Conservation (phyloP, 306 rosid species). For the Ochetophila trinervis region DNA sequence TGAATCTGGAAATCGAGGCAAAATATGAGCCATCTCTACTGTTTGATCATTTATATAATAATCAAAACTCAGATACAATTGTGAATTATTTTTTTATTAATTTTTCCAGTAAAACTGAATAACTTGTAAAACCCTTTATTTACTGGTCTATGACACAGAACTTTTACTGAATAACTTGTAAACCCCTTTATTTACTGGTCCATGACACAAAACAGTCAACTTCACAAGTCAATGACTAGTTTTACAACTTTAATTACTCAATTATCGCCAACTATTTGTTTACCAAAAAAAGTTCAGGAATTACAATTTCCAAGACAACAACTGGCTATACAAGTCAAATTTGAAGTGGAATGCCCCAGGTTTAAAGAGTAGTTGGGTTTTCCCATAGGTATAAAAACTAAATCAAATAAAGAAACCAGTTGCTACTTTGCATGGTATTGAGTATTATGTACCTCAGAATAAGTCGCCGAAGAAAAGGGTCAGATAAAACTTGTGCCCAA, state of each 20-base stretch:
- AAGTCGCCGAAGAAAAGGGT: constrained; percentile 86
- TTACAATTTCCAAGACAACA: background rate
- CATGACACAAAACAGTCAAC: background rate
- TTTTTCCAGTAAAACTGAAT: background rate
- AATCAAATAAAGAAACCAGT: background rate
- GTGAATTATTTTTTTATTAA: background rate
- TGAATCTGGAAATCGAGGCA: constrained; percentile 65
- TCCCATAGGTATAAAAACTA: background rate
- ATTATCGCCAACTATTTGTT: background rate
- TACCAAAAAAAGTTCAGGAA: background rate
- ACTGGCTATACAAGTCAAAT: background rate
- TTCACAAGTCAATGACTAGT: background rate
- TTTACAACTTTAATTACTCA: background rate
- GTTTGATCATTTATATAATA: background rate
- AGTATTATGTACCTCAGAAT: constrained; percentile 63
- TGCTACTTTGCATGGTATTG: constrained; percentile 14
- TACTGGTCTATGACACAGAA: background rate
- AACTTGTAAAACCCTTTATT: background rate
- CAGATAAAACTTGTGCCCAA: constrained; percentile 88
- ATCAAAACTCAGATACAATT: constrained; percentile 6
- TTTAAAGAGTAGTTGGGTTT: too few species aligned
- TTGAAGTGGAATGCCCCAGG: too few species aligned
- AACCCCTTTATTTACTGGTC: background rate
- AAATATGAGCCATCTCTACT: constrained; percentile 15
- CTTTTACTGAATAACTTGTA: background rate